Evolutionary conservation across 2,329 filamentous ascomycete species (phyloP).

Genomic region (Penicillium hordei): DNA sequence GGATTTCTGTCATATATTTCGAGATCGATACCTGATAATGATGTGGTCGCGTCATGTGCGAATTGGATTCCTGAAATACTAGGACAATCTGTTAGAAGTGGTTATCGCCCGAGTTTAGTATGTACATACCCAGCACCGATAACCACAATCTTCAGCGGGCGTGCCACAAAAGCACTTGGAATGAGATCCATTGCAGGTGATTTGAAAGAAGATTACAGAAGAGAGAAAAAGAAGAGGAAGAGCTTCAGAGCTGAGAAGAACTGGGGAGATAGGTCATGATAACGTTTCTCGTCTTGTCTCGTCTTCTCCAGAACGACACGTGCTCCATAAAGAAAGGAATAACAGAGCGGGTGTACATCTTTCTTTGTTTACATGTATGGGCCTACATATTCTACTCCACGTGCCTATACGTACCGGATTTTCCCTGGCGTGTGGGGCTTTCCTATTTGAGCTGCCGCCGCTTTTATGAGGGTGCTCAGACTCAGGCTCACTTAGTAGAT

Average conservation of each 20-base stretch:
- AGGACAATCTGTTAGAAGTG: neutral
- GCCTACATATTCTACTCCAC: neutral
- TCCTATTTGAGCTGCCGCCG: no score
- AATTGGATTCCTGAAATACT: slow-evolving; percentile 15
- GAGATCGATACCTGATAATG: slow-evolving; percentile 3
- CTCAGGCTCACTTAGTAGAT: no score
- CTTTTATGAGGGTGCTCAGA: no score
- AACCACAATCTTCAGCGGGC: slow-evolving; percentile 8
- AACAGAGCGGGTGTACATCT: neutral
- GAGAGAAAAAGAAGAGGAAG: neutral
- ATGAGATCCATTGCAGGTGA: slow-evolving; percentile 2
- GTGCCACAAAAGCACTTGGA: slow-evolving; percentile 7
- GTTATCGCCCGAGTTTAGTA: neutral
- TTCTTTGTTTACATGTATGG: neutral
- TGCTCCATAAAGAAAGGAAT: neutral
- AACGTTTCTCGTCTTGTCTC: neutral
- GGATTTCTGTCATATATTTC: slow-evolving; percentile 25
- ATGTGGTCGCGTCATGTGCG: slow-evolving; percentile 4
- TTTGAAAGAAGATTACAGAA: neutral
- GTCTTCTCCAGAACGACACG: neutral
- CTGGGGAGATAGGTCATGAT: neutral
- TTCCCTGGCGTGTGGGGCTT: no score
- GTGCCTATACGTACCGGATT: no score
- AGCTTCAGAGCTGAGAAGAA: neutral
- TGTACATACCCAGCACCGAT: slow-evolving; percentile 11